Percentiles rank a stretch among this genome's conserved stretches.
These are phyloP conservation scores for Wickerhamiella bombiphila DNA, from an alignment of 805 yeast species.

Conservation along the genomic window DNA sequence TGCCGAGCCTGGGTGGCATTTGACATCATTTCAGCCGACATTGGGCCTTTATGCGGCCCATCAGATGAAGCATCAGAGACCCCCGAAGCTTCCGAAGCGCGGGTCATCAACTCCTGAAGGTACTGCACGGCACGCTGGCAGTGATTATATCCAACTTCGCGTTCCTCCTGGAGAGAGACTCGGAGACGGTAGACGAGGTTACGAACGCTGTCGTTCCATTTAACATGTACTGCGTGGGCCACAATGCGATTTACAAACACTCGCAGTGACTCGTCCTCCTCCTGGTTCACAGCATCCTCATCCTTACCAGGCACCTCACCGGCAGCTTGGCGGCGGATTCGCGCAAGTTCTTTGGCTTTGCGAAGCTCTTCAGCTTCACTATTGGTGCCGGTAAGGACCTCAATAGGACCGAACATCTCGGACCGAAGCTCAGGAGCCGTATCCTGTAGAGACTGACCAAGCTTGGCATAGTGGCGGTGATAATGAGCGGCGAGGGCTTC, in stretches of 20 bases:
- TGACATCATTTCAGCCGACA: not conserved
- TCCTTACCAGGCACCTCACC: not conserved
- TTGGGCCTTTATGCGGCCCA: not conserved
- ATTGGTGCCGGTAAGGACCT: not conserved
- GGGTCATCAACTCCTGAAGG: conserved; percentile 35
- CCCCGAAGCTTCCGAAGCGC: conserved; percentile 19
- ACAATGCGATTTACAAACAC: conserved; percentile 53
- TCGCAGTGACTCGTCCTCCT: not conserved
- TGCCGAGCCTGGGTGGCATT: not conserved
- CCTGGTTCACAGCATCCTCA: not conserved
- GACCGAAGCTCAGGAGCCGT: not conserved
- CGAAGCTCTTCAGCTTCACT: not conserved
- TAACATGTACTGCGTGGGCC: conserved; percentile 55
- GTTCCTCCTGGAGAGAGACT: conserved; percentile 32
- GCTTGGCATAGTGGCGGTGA: not conserved
- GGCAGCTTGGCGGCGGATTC: not conserved
- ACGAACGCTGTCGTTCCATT: conserved; percentile 63
- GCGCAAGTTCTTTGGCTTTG: not conserved
- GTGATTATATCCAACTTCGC: conserved; percentile 30
- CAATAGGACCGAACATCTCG: conserved; percentile 6
- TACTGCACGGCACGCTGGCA: conserved; percentile 36
- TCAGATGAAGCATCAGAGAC: not conserved
- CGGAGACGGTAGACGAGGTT: conserved; percentile 48
- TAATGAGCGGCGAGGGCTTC: not conserved
- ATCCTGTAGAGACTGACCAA: not conserved